These are phyloP conservation scores for Westerdykella sp. DNA, from an alignment of 2,329 filamentous ascomycete species.

Conservation along the genomic window DNA sequence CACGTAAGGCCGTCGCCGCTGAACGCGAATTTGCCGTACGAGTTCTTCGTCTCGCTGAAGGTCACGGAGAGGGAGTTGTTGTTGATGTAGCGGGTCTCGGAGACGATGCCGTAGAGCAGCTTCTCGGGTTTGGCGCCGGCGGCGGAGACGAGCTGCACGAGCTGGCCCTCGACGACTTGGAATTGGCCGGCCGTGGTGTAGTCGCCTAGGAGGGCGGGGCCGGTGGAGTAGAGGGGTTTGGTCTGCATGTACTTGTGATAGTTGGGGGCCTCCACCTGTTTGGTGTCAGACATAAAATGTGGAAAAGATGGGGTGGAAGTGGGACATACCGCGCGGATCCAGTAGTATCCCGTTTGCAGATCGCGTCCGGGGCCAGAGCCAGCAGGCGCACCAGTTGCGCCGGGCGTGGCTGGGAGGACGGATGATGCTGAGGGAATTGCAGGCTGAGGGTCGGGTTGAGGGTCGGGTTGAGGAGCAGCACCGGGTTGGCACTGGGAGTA, in stretches of 20 bases:
- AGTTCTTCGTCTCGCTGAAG: conserved; percentile 48
- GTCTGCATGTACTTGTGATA: conserved; percentile 42
- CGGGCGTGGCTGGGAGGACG: conserved; percentile 7
- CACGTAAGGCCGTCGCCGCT: conserved; percentile 55
- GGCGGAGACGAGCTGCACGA: conserved; percentile 49
- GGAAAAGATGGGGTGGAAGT: too few species aligned
- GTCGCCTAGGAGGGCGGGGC: conserved; percentile 47
- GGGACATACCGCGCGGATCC: conserved; percentile 45
- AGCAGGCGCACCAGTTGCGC: conserved; percentile 18
- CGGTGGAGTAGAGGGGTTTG: conserved; percentile 35
- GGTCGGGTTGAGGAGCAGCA: conserved; percentile 13
- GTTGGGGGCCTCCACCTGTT: conserved; percentile 48
- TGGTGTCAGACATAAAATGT: too few species aligned
- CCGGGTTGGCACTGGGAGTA: conserved; percentile 41
- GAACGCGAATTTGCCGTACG: conserved; percentile 53
- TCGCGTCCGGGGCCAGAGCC: conserved; percentile 40
- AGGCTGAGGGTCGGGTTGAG: conserved; percentile 9
- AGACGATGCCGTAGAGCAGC: conserved; percentile 29
- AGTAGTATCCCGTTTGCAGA: conserved; percentile 48
- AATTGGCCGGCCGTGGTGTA: conserved; percentile 54
- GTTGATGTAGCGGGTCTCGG: conserved; percentile 23
- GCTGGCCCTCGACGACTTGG: conserved; percentile 51
- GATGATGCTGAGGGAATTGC: conserved; percentile 9
- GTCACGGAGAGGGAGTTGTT: conserved; percentile 43
- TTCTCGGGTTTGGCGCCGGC: conserved; percentile 42